These are phyloP conservation scores for Diaporthe sp. DNA, from an alignment of 2,329 filamentous ascomycete genomes.

Conservation along the genomic window DNA sequence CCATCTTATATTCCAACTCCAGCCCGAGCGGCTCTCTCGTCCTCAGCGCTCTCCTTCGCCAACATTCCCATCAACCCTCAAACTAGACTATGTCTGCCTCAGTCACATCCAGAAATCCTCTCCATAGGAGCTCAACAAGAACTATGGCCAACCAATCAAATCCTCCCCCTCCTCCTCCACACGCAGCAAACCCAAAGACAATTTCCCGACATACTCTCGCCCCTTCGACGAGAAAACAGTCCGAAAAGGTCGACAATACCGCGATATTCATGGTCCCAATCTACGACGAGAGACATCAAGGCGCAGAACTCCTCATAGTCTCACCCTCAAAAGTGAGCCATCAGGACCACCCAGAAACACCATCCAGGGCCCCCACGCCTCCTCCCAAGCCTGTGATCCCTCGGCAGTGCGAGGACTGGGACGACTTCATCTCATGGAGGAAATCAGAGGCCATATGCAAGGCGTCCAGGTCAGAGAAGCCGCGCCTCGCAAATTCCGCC, in stretches of 20 bases:
- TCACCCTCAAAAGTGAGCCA: constrained; percentile 26
- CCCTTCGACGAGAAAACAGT: background rate
- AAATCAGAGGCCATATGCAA: constrained; percentile 34
- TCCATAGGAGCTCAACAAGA: constrained; percentile 21
- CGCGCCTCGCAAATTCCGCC: constrained; percentile 19
- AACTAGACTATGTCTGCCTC: constrained; percentile 13
- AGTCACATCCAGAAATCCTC: constrained; percentile 12
- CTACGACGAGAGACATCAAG: constrained; percentile 41
- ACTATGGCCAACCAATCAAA: constrained; percentile 22
- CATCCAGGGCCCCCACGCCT: constrained; percentile 37
- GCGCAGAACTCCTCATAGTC: constrained; percentile 40
- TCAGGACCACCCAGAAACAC: constrained; percentile 17
- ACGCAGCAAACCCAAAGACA: background rate
- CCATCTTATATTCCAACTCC: constrained; percentile 11
- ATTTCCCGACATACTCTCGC: background rate
- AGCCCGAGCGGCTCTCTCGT: constrained; percentile 7
- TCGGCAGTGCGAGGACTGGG: constrained; percentile 38
- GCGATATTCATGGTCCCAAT: constrained; percentile 40
- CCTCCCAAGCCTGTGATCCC: constrained; percentile 38
- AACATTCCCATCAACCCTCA: constrained; percentile 10
- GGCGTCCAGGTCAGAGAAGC: background rate
- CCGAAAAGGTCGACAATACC: background rate
- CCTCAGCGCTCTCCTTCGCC: background rate
- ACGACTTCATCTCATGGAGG: constrained; percentile 38
- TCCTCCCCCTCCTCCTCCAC: background rate